phyloP scores from a whole-genome alignment of 1,284 basidiomycete genomes.

The Marasmius oreades region DNA sequence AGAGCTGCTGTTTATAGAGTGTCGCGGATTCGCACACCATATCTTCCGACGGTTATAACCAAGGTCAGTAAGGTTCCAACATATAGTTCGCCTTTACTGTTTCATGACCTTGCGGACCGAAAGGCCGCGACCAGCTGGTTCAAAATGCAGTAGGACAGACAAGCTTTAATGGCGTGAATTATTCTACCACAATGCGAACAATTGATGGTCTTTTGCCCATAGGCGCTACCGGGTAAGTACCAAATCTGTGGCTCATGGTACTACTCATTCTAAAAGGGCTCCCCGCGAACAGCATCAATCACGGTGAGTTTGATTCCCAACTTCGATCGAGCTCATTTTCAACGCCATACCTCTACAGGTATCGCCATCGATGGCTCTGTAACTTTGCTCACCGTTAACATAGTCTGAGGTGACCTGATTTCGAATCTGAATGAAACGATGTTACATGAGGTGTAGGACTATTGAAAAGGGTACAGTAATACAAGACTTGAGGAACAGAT shows the following conservation, averaged over 20 bases:
- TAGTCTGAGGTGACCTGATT: conserved; percentile 13
- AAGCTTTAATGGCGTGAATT: conserved; percentile 41
- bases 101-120: not conserved
- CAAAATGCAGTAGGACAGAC: conserved; percentile 39
- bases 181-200: conserved; percentile 42
- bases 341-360: conserved; percentile 21
- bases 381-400: conserved; percentile 30
- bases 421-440: not conserved
- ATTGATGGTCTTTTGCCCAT: conserved; percentile 48
- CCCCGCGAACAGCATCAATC: conserved; percentile 29
- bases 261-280: not conserved
- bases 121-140: conserved; percentile 41
- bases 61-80: conserved; percentile 34
- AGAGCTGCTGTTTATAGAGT: conserved; percentile 23
- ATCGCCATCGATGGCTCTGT: conserved; percentile 34
- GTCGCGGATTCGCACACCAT: conserved; percentile 45
- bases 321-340: not conserved
- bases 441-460: not conserved
- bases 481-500: not conserved
- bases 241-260: conserved; percentile 19
- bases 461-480: not conserved
- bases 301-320: conserved; percentile 17
- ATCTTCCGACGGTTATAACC: conserved; percentile 51
- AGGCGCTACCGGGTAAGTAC: conserved; percentile 43
- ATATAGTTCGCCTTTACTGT: not conserved